Conservation (phyloP, 148 eudicot genomes). For the Oxyria digyna region DNA sequence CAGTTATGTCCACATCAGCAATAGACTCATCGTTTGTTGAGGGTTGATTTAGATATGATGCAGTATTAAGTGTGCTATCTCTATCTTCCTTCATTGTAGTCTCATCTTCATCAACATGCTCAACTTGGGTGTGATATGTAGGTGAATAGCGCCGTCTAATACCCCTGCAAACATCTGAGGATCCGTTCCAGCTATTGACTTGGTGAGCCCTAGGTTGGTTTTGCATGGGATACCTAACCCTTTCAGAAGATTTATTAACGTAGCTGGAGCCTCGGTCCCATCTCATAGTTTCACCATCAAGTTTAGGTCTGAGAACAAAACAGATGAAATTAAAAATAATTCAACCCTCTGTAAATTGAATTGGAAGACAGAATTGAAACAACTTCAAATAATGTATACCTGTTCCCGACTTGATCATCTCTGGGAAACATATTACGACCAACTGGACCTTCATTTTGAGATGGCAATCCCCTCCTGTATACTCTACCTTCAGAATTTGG, state of each 20-base stretch:
- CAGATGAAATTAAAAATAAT: not conserved
- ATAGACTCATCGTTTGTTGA: constrained; percentile 19
- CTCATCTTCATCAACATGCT: not conserved
- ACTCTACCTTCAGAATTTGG: constrained; percentile 19
- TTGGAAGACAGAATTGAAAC: not conserved
- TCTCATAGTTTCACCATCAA: constrained; percentile 14
- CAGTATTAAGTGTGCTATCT: constrained; percentile 14
- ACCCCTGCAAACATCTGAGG: constrained; percentile 15
- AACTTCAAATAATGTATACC: constrained; percentile 16
- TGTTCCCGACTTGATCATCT: constrained; percentile 20
- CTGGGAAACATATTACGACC: constrained; percentile 11
- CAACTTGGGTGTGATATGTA: constrained; percentile 6
- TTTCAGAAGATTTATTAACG: constrained; percentile 20
- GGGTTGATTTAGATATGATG: constrained; percentile 16
- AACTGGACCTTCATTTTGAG: constrained; percentile 19
- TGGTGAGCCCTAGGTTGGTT: constrained; percentile 19
- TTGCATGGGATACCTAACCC: constrained; percentile 16
- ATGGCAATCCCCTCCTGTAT: constrained; percentile 18
- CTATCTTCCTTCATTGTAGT: constrained; percentile 14
- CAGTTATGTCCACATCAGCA: not conserved
- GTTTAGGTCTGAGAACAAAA: constrained; percentile 3
- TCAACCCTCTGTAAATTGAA: too few relatives aligned
- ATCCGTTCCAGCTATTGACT: constrained; percentile 19
- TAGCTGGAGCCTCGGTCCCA: constrained; percentile 19
- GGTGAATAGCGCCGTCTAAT: constrained; percentile 26